Evolutionary conservation across 306 rosid genomes (phyloP).

Genomic region (Alnus rubra): DNA sequence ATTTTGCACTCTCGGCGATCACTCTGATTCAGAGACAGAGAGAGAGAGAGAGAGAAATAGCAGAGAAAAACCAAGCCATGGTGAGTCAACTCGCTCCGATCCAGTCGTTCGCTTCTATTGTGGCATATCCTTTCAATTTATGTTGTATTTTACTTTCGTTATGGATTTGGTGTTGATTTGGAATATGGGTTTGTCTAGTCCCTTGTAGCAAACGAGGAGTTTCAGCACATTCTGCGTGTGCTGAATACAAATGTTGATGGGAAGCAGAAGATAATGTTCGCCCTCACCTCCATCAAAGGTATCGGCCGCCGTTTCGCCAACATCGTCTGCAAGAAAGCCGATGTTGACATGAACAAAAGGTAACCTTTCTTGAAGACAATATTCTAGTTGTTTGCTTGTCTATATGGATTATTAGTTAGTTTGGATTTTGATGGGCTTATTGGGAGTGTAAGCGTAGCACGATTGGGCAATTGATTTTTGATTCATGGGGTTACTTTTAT

Average conservation of each 20-base stretch:
- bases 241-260: constrained; percentile 68
- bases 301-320: constrained; percentile 65
- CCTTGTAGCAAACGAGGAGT: constrained; percentile 63
- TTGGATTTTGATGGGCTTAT: not conserved
- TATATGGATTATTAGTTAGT: not conserved
- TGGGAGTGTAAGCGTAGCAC: not conserved
- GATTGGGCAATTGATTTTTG: not conserved
- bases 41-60: constrained; percentile 8
- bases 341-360: constrained; percentile 66
- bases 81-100: constrained; percentile 29
- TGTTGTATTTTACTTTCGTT: not conserved
- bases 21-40: constrained; percentile 3
- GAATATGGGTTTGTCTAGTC: constrained; percentile 37
- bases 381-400: not conserved
- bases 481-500: not conserved
- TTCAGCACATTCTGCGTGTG: constrained; percentile 73
- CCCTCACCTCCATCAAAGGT: constrained; percentile 70
- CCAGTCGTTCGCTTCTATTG: not conserved
- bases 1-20: not conserved
- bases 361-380: not conserved
- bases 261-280: constrained; percentile 65
- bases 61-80: constrained; percentile 31
- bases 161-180: not conserved
- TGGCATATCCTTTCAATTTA: not conserved
- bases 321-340: constrained; percentile 68